Percentiles rank a stretch among this genome's conserved stretches.
Evolutionary conservation across 208 protist genomes (phyloP).

Genomic region (Wallacemonas collosoma): DNA sequence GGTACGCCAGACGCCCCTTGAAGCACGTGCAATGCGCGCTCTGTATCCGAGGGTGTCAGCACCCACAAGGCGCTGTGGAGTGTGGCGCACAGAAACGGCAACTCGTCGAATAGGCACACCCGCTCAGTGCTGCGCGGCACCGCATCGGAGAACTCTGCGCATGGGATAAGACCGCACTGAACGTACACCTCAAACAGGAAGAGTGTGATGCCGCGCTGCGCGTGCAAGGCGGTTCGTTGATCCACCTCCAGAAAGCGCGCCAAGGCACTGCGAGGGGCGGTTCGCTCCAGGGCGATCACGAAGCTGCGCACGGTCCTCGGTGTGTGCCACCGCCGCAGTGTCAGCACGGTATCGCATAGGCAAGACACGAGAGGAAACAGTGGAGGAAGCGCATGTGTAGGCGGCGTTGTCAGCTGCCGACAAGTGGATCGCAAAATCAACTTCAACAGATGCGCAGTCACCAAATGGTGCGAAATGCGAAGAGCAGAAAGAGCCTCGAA

Average conservation of each 20-base stretch:
- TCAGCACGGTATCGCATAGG: constrained; percentile 5
- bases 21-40: neutral
- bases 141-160: neutral
- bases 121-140: neutral
- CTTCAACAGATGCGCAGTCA: constrained; percentile 48
- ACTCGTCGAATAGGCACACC: neutral
- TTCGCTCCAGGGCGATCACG: constrained; percentile 6
- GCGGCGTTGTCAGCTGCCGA: neutral
- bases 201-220: neutral
- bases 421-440: constrained; percentile 23
- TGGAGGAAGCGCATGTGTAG: too few relatives aligned
- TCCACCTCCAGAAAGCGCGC: neutral
- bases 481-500: constrained; percentile 44
- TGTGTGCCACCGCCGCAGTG: constrained; percentile 14
- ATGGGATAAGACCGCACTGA: neutral
- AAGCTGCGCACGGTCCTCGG: neutral
- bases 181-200: constrained; percentile 15
- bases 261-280: neutral
- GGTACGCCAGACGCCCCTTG: neutral
- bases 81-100: neutral
- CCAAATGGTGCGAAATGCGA: constrained; percentile 30
- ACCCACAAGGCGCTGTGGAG: neutral
- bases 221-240: too few relatives aligned
- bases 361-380: constrained; percentile 14
- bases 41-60: neutral